Percentiles rank a stretch among this genome's conserved stretches.
Evolutionary conservation across 129 eudicot species (phyloP).

Genomic region (Gnaphalium uliginosum): DNA sequence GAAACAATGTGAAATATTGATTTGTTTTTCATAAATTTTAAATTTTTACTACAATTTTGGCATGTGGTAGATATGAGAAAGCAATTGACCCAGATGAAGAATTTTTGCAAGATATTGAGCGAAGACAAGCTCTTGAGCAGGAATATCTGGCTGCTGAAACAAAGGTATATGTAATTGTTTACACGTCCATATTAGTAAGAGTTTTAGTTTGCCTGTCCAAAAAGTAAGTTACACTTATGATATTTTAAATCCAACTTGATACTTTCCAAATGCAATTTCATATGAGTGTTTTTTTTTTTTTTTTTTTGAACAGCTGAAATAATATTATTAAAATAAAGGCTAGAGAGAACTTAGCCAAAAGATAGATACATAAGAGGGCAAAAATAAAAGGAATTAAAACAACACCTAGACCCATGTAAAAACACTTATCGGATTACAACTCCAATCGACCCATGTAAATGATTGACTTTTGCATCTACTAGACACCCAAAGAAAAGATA

Average conservation of each 20-base stretch:
- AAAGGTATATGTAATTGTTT: slow-evolving; percentile 42
- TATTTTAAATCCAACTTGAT: not conserved
- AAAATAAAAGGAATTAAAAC: too few species aligned
- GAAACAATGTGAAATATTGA: not conserved
- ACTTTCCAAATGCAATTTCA: not conserved
- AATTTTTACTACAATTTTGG: slow-evolving; percentile 19
- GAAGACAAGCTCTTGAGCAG: slow-evolving; percentile 54
- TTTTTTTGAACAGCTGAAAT: too few species aligned
- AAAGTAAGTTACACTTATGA: not conserved
- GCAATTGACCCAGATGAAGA: slow-evolving; percentile 42
- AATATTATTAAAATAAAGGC: too few species aligned
- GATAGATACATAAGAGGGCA: too few species aligned
- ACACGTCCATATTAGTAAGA: slow-evolving; percentile 4
- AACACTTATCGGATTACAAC: too few species aligned
- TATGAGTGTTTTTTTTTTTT: too few species aligned
- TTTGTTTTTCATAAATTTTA: not conserved
- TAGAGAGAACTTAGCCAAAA: too few species aligned
- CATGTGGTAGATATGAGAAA: slow-evolving; percentile 54
- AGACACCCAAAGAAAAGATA: too few species aligned
- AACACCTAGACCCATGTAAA: too few species aligned
- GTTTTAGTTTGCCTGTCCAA: not conserved
- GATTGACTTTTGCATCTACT: too few species aligned
- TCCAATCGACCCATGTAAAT: too few species aligned
- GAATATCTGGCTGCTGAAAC: slow-evolving; percentile 45
- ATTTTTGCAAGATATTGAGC: slow-evolving; percentile 34